Conservation (phyloP, 768 basidiomycete species). For the Kwoniella newhampshirensis region DNA sequence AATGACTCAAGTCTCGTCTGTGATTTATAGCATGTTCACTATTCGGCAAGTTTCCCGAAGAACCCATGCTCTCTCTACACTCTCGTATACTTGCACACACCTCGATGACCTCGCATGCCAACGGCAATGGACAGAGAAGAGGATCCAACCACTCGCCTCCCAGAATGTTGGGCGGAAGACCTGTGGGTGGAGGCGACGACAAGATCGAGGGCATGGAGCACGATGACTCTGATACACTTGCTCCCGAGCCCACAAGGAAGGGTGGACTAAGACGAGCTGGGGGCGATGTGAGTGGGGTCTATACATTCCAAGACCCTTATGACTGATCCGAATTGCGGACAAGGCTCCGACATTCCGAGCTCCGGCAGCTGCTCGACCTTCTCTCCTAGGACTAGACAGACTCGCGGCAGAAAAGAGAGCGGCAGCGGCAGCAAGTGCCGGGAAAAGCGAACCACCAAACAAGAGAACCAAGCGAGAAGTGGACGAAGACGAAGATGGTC, state of each 20-base stretch:
- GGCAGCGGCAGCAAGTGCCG: slow-evolving; percentile 58
- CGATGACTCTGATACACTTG: slow-evolving; percentile 76
- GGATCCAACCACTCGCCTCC: slow-evolving; percentile 42
- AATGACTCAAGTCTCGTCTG: background rate
- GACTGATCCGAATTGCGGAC: no score
- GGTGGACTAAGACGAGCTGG: slow-evolving; percentile 73
- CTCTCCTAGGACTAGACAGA: slow-evolving; percentile 80
- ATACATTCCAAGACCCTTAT: no score
- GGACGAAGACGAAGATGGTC: slow-evolving; percentile 54
- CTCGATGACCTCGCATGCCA: slow-evolving; percentile 58
- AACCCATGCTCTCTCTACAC: slow-evolving; percentile 75
- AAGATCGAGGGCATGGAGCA: slow-evolving; percentile 71
- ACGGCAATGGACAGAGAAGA: slow-evolving; percentile 24
- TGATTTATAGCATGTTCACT: slow-evolving; percentile 63
- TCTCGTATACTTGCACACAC: slow-evolving; percentile 73
- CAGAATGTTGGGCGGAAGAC: slow-evolving; percentile 37
- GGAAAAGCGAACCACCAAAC: slow-evolving; percentile 52
- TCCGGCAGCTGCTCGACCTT: slow-evolving; percentile 70
- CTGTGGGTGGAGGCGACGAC: slow-evolving; percentile 21
- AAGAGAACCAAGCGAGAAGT: slow-evolving; percentile 69
- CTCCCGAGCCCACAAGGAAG: slow-evolving; percentile 71
- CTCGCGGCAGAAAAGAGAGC: slow-evolving; percentile 82
- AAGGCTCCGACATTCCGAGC: slow-evolving; percentile 81
- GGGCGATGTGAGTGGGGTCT: slow-evolving; percentile 52
- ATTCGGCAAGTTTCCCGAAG: slow-evolving; percentile 83